These are phyloP conservation scores for Glycyrrhiza uralensis DNA, from an alignment of 306 rosid species.

Conservation along the genomic window DNA sequence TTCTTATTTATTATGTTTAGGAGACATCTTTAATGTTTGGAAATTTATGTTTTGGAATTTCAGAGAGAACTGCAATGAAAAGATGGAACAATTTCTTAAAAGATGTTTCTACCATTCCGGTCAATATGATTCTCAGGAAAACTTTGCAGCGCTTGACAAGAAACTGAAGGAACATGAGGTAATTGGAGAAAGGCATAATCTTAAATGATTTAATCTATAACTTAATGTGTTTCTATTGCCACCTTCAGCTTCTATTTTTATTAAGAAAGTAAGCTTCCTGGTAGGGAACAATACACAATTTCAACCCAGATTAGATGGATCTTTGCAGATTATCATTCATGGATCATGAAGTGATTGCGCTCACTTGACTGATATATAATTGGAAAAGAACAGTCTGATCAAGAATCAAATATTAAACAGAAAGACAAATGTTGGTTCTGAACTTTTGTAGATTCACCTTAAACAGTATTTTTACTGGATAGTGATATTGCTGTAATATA, in stretches of 20 bases:
- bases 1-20: not conserved
- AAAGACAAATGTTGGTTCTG: not conserved
- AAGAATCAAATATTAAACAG: not conserved
- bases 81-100: conserved; percentile 77
- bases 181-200: conserved; percentile 18
- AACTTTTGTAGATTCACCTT: not conserved
- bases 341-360: conserved; percentile 10
- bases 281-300: not conserved
- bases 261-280: not conserved
- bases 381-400: not conserved
- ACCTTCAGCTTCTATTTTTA: not conserved
- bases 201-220: not conserved
- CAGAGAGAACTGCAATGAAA: conserved; percentile 83
- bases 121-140: conserved; percentile 80
- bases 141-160: conserved; percentile 70
- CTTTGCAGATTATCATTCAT: not conserved
- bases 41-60: conserved; percentile 27
- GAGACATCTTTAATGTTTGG: conserved; percentile 12
- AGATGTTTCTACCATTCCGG: conserved; percentile 95
- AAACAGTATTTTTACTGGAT: not conserved
- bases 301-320: not conserved
- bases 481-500: not conserved
- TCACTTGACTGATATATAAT: not conserved
- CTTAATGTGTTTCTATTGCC: not conserved
- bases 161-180: conserved; percentile 89